These are phyloP conservation scores for Rhodocollybia butyracea DNA, from an alignment of 768 basidiomycete species.

Conservation along the genomic window DNA sequence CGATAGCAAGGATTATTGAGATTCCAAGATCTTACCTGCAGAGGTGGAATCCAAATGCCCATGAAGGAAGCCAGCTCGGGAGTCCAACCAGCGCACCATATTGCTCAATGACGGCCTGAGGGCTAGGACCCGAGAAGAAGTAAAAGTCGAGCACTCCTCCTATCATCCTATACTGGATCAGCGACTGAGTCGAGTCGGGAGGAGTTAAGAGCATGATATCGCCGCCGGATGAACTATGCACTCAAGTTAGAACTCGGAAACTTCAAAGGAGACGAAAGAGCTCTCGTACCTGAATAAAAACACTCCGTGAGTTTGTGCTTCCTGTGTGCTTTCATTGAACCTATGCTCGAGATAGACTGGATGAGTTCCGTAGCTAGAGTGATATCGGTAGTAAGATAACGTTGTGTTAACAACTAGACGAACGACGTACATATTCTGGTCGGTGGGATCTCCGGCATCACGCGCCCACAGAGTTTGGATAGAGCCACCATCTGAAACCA, in stretches of 20 bases:
- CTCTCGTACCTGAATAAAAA: slow-evolving; percentile 60
- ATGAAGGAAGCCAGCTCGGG: slow-evolving; percentile 69
- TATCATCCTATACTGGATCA: slow-evolving; percentile 70
- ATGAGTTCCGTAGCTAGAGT: slow-evolving; percentile 64
- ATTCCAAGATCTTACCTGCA: slow-evolving; percentile 42
- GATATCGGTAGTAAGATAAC: background rate
- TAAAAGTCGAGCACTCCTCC: slow-evolving; percentile 79
- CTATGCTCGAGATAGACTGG: slow-evolving; percentile 74
- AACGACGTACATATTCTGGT: slow-evolving; percentile 57
- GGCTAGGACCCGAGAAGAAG: slow-evolving; percentile 61
- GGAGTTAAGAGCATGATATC: slow-evolving; percentile 70
- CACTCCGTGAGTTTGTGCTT: slow-evolving; percentile 68
- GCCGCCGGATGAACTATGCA: slow-evolving; percentile 64
- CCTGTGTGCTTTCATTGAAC: slow-evolving; percentile 46
- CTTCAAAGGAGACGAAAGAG: background rate
- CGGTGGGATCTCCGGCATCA: slow-evolving; percentile 58
- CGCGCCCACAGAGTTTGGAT: slow-evolving; percentile 69
- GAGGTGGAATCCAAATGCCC: slow-evolving; percentile 79
- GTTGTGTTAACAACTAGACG: background rate
- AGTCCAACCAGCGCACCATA: slow-evolving; percentile 65
- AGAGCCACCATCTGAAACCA: slow-evolving; percentile 53
- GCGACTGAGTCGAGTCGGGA: slow-evolving; percentile 46
- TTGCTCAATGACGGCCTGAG: slow-evolving; percentile 63
- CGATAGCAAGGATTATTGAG: background rate
- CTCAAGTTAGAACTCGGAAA: slow-evolving; percentile 5